Evolutionary conservation across 1,139 yeast genomes (phyloP).

Genomic region (Taphrina betulina): DNA sequence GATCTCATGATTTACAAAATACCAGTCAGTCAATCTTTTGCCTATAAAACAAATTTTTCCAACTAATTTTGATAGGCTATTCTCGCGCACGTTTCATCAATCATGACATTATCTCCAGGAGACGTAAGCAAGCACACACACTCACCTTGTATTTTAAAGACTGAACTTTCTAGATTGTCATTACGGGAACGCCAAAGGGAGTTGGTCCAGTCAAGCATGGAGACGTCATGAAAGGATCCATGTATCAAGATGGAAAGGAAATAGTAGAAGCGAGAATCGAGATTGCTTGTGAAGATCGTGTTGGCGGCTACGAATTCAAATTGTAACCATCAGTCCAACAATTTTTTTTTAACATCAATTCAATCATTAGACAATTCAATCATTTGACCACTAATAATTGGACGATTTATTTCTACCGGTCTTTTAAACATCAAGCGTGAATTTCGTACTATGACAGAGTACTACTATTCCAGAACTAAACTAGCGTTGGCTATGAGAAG

Average conservation of each 20-base stretch:
- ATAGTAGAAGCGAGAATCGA: constrained; percentile 55
- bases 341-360: too few relatives aligned
- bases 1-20: constrained; percentile 84
- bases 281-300: constrained; percentile 62
- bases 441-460: too few relatives aligned
- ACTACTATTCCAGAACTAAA: too few relatives aligned
- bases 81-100: constrained; percentile 73
- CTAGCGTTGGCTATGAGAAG: too few relatives aligned
- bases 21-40: constrained; percentile 47
- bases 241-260: constrained; percentile 56
- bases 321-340: too few relatives aligned
- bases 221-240: constrained; percentile 65
- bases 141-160: not conserved
- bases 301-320: constrained; percentile 73
- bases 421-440: too few relatives aligned
- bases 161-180: constrained; percentile 48
- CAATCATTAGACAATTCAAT: too few relatives aligned
- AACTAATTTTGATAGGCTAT: constrained; percentile 46
- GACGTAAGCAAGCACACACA: not conserved
- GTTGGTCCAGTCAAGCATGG: constrained; percentile 82
- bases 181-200: constrained; percentile 97
- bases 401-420: too few relatives aligned
- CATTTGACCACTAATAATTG: too few relatives aligned
- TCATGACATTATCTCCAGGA: constrained; percentile 71
- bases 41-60: not conserved